Conservation (phyloP, 768 basidiomycete genomes). For the Coprinopsis cinerea region DNA sequence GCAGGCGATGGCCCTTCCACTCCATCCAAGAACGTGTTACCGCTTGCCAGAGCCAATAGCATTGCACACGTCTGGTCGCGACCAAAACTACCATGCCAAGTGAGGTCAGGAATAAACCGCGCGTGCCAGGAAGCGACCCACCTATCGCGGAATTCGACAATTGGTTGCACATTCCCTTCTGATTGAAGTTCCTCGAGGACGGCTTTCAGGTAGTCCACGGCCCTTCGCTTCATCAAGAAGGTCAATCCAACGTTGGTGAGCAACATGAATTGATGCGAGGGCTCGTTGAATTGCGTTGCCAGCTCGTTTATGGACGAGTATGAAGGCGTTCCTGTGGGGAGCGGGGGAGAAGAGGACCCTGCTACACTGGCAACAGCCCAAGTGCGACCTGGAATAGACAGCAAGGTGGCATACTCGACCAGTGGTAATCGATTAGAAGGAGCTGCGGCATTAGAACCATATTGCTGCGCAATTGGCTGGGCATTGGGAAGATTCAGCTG, state of each 20-base stretch:
- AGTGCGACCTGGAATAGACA: conserved; percentile 77
- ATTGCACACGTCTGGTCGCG: conserved; percentile 90
- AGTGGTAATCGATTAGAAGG: conserved; percentile 51
- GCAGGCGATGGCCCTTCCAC: conserved; percentile 42
- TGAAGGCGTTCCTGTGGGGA: conserved; percentile 36
- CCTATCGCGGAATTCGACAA: conserved; percentile 81
- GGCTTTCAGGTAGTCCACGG: conserved; percentile 78
- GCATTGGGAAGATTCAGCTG: conserved; percentile 51
- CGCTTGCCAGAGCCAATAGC: conserved; percentile 80
- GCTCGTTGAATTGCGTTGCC: conserved; percentile 72
- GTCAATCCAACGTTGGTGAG: conserved; percentile 83
- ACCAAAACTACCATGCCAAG: conserved; percentile 81
- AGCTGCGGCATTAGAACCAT: conserved; percentile 25
- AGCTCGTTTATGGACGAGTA: conserved; percentile 73
- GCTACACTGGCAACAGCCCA: conserved; percentile 74
- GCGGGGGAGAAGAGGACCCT: conserved; percentile 18
- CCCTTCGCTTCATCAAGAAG: conserved; percentile 73
- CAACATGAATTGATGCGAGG: conserved; percentile 76
- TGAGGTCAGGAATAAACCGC: no score
- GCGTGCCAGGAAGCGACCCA: conserved; percentile 26
- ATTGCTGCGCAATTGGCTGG: conserved; percentile 33
- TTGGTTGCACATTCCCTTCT: conserved; percentile 70
- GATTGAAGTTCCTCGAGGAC: conserved; percentile 79
- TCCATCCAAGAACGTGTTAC: conserved; percentile 72
- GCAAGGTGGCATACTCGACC: conserved; percentile 69